Conservation (phyloP, 768 basidiomycete genomes). For the Trametes elegans region DNA sequence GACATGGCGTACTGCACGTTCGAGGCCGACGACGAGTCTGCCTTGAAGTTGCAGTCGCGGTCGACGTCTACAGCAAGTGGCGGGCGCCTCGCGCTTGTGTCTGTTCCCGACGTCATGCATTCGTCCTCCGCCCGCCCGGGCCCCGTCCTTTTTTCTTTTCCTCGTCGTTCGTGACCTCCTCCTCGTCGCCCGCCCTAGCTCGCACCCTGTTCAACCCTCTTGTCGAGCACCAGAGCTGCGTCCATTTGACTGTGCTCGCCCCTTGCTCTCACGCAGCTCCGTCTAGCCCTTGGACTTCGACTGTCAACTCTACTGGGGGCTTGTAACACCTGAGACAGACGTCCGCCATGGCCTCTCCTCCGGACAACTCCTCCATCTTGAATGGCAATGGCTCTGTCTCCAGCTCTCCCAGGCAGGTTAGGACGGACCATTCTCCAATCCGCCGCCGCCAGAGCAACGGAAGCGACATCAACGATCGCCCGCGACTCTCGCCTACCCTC, state of each 20-base stretch:
- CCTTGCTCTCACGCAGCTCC: too few relatives aligned
- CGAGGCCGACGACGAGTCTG: too few relatives aligned
- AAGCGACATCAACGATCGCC: conserved; percentile 36
- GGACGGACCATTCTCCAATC: conserved; percentile 28
- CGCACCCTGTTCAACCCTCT: background rate
- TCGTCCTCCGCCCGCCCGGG: conserved; percentile 16
- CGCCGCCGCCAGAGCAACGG: conserved; percentile 23
- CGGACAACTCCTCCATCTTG: conserved; percentile 27
- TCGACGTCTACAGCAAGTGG: conserved; percentile 26
- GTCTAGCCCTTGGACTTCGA: too few relatives aligned
- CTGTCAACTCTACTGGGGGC: too few relatives aligned
- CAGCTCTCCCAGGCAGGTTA: conserved; percentile 26
- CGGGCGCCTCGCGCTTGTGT: conserved; percentile 9
- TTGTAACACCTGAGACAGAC: background rate
- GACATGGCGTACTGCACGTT: conserved; percentile 15
- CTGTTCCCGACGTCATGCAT: conserved; percentile 22
- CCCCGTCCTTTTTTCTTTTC: conserved; percentile 5
- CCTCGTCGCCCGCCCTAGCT: background rate
- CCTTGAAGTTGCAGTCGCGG: too few relatives aligned
- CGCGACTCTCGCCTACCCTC: conserved; percentile 62
- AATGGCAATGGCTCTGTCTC: conserved; percentile 24
- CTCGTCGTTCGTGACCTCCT: background rate
- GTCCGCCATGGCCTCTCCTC: conserved; percentile 28
- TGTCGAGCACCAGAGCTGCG: too few relatives aligned
- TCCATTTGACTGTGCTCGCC: too few relatives aligned